These are phyloP conservation scores for Stagonosporopsis vannaccii DNA, from an alignment of 2,329 filamentous ascomycete species.

Conservation along the genomic window DNA sequence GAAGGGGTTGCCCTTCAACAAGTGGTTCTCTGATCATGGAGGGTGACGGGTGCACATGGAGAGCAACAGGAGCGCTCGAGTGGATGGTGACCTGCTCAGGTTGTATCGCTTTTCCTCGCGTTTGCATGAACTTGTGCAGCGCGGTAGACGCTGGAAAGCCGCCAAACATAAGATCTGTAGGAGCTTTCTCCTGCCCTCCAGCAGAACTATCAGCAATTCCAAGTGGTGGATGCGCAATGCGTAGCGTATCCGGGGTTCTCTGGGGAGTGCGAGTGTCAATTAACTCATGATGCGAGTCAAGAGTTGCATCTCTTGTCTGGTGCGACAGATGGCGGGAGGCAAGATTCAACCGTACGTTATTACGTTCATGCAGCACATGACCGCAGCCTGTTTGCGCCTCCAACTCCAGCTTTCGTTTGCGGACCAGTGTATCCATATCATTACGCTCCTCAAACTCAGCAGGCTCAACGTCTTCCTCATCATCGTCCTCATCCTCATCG, in stretches of 20 bases:
- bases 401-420: conserved; percentile 46
- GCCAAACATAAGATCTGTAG: conserved; percentile 42
- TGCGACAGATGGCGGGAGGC: not conserved
- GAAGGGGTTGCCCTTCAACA: not conserved
- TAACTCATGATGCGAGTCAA: not conserved
- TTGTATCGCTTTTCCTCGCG: conserved; percentile 47
- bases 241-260: not conserved
- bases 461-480: conserved; percentile 45
- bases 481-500: conserved; percentile 46
- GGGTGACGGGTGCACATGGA: not conserved
- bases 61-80: not conserved
- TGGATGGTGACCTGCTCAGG: not conserved
- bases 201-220: not conserved
- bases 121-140: conserved; percentile 60
- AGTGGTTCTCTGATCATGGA: not conserved
- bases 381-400: conserved; percentile 25
- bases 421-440: conserved; percentile 50
- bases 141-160: conserved; percentile 54
- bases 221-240: not conserved
- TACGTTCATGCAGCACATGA: conserved; percentile 2
- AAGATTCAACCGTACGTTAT: not conserved
- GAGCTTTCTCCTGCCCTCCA: not conserved
- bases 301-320: not conserved
- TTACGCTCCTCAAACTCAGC: conserved; percentile 27
- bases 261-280: not conserved